These are phyloP conservation scores for Coemansia sp. DNA, from an alignment of 192 early-diverging fungal species.

Conservation along the genomic window DNA sequence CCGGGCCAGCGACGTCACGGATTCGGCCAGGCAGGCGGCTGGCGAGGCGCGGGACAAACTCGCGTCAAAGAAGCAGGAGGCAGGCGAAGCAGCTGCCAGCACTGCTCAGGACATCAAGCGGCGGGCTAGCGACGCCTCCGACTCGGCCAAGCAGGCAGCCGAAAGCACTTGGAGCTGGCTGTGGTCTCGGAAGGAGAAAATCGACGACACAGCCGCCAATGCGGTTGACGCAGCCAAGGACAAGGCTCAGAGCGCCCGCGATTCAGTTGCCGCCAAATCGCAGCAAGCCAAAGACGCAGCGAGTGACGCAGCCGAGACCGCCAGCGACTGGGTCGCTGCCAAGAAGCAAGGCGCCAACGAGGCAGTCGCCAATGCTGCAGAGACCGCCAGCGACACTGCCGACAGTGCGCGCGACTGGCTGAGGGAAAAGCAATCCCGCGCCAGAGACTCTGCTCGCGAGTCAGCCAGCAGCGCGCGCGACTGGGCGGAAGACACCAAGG, in stretches of 20 bases:
- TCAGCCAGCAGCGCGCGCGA: conserved; percentile 4
- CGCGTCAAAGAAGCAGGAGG: conserved; percentile 10
- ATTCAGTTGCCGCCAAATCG: not conserved
- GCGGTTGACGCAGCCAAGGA: conserved; percentile 1
- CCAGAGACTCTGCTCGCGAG: too few relatives aligned
- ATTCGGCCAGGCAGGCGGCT: conserved; percentile 12
- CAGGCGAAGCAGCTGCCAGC: not conserved
- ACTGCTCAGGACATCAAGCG: not conserved
- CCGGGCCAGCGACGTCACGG: conserved; percentile 5
- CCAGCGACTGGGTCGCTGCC: conserved; percentile 18
- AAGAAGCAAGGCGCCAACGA: not conserved
- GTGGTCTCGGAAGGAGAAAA: conserved; percentile 10
- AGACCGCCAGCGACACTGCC: not conserved
- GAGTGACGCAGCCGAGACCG: conserved; percentile 9
- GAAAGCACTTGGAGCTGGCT: conserved; percentile 16
- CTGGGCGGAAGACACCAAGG: not conserved
- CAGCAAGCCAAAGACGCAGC: not conserved
- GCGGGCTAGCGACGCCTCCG: conserved; percentile 9
- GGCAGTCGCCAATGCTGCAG: not conserved
- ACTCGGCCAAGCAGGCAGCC: conserved; percentile 16
- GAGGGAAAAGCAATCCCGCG: too few relatives aligned
- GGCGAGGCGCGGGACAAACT: conserved; percentile 2
- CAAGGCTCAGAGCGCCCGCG: not conserved
- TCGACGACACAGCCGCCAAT: conserved; percentile 1
- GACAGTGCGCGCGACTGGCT: too few relatives aligned